Conservation (phyloP, 2,329 filamentous ascomycete genomes). For the Colletotrichum sp. region DNA sequence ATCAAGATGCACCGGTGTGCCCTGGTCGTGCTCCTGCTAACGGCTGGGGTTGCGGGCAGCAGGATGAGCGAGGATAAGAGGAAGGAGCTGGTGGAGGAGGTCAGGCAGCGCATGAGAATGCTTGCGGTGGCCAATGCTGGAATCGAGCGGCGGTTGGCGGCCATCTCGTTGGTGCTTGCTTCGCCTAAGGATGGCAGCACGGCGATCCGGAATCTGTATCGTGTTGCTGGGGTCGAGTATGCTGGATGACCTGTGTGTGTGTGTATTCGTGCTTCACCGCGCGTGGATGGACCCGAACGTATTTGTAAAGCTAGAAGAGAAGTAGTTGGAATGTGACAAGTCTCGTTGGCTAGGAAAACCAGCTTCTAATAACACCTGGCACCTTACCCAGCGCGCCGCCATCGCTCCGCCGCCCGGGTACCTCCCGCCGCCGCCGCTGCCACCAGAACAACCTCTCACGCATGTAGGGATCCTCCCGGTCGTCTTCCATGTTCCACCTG, state of each 20-base stretch:
- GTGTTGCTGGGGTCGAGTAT: neutral
- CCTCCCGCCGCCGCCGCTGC: neutral
- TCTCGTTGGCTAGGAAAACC: neutral
- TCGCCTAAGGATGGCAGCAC: neutral
- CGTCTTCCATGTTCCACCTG: neutral
- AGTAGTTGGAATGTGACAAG: neutral
- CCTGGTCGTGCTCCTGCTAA: neutral
- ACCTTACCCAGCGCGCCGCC: neutral
- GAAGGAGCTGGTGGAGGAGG: neutral
- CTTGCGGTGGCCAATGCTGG: neutral
- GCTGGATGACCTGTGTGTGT: neutral
- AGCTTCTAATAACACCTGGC: neutral
- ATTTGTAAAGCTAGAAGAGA: neutral
- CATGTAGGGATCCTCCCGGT: neutral
- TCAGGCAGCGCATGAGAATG: neutral
- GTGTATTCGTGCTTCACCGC: neutral
- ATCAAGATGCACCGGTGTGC: neutral
- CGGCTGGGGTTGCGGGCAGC: neutral
- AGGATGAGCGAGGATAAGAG: neutral
- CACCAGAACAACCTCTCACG: neutral
- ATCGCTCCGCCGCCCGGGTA: neutral
- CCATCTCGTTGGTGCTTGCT: neutral
- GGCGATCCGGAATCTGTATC: neutral
- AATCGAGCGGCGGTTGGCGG: neutral
- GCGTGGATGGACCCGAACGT: neutral